Evolutionary conservation across 129 eudicot genomes (phyloP).

Genomic region (Artemisia annua): DNA sequence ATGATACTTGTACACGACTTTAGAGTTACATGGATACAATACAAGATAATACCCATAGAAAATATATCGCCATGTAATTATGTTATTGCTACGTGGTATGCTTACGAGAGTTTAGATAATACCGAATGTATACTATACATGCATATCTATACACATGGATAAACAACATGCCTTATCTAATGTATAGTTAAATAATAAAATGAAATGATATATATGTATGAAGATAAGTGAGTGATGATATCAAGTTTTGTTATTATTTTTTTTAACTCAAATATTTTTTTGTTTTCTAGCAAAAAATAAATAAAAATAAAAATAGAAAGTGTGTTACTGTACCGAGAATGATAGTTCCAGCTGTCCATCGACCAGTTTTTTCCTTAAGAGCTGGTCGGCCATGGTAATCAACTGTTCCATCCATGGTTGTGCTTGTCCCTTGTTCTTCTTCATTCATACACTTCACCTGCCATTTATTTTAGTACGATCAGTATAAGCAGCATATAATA

Average conservation of each 20-base stretch:
- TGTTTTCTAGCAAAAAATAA: constrained; percentile 6
- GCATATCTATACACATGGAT: constrained; percentile 16
- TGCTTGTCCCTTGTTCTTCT: constrained; percentile 43
- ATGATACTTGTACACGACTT: too few species aligned
- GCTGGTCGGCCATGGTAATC: constrained; percentile 84
- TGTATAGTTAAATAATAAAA: constrained; percentile 12
- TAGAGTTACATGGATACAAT: too few species aligned
- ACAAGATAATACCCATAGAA: too few species aligned
- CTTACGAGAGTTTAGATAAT: too few species aligned
- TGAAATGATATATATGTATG: constrained; percentile 10
- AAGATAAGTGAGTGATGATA: constrained; percentile 48
- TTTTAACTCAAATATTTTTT: background rate
- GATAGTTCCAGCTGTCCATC: constrained; percentile 85
- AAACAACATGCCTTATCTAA: constrained; percentile 33
- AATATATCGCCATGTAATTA: too few species aligned
- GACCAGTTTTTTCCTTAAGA: constrained; percentile 58
- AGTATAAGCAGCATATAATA: too few species aligned
- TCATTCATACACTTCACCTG: constrained; percentile 48
- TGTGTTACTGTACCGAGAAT: constrained; percentile 77
- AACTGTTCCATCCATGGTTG: constrained; percentile 82
- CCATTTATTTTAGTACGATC: background rate
- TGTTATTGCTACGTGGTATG: too few species aligned
- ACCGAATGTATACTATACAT: background rate
- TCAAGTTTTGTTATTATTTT: constrained; percentile 9
- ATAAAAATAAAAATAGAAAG: background rate